A percentile compares a stretch with the other conserved stretches of the same genome.
Evolutionary conservation across 129 eudicot species (phyloP).

Genomic region (Oenanthe sinensis): DNA sequence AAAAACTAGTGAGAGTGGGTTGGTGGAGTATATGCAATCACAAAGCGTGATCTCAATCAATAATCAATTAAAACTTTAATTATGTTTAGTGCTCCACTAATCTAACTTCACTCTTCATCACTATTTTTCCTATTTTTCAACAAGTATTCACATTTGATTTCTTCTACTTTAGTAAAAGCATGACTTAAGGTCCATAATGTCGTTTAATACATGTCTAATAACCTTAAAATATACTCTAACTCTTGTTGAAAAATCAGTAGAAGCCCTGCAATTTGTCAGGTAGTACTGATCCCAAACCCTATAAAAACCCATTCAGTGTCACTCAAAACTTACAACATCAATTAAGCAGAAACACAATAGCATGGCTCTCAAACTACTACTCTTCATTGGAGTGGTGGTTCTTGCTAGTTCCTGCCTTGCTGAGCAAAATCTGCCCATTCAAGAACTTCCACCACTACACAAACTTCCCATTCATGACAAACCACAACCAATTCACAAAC

Average conservation of each 20-base stretch:
- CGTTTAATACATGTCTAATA: neutral
- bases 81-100: conserved; percentile 2
- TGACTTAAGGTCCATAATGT: neutral
- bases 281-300: conserved; percentile 1
- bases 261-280: neutral
- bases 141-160: neutral
- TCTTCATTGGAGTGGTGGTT: neutral
- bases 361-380: neutral
- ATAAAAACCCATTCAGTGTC: neutral
- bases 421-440: neutral
- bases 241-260: neutral
- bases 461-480: neutral
- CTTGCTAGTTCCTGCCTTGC: conserved; percentile 2
- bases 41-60: neutral
- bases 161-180: neutral
- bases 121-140: neutral
- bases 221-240: neutral
- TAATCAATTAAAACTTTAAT: neutral
- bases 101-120: neutral
- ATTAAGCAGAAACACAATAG: neutral
- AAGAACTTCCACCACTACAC: neutral
- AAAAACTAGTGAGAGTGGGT: neutral
- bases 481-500: neutral
- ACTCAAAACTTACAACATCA: neutral
- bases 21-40: neutral